A percentile compares a stretch with the other conserved stretches of the same genome.
Evolutionary conservation across 192 early-diverging fungal genomes (phyloP).

Genomic region (Linderina pennispora): DNA sequence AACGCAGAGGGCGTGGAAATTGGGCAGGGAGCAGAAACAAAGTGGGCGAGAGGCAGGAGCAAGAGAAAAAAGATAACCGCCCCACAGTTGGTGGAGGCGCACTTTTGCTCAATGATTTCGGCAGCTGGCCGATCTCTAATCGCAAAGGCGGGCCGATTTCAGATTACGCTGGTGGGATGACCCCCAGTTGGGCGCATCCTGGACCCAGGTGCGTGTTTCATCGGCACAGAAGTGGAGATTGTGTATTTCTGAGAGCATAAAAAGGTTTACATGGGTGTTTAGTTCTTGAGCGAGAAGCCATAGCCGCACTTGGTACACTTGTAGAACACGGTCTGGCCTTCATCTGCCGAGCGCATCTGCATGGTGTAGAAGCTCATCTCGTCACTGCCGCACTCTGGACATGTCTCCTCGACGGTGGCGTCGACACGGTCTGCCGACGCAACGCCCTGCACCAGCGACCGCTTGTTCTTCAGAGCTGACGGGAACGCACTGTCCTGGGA

Average conservation of each 20-base stretch:
- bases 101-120: no score
- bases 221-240: no score
- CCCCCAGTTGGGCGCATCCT: no score
- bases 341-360: slow-evolving; percentile 96
- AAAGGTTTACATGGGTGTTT: no score
- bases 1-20: not conserved
- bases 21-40: not conserved
- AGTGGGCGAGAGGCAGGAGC: not conserved
- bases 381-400: slow-evolving; percentile 85
- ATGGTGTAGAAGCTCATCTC: slow-evolving; percentile 97
- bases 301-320: slow-evolving; percentile 94
- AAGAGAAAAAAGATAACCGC: not conserved
- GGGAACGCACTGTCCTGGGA: slow-evolving; percentile 74
- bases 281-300: slow-evolving; percentile 45
- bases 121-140: no score
- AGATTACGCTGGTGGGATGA: no score
- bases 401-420: slow-evolving; percentile 83
- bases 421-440: slow-evolving; percentile 38
- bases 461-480: slow-evolving; percentile 63
- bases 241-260: no score
- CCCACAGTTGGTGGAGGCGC: no score
- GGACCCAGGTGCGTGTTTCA: no score
- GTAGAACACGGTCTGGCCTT: slow-evolving; percentile 99
- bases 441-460: slow-evolving; percentile 55
- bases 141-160: no score